Evolutionary conservation across 2,329 filamentous ascomycete genomes (phyloP), one percentile per base, ranked within the genome.

Genomic region (Aureobasidium uvarum): DNA sequence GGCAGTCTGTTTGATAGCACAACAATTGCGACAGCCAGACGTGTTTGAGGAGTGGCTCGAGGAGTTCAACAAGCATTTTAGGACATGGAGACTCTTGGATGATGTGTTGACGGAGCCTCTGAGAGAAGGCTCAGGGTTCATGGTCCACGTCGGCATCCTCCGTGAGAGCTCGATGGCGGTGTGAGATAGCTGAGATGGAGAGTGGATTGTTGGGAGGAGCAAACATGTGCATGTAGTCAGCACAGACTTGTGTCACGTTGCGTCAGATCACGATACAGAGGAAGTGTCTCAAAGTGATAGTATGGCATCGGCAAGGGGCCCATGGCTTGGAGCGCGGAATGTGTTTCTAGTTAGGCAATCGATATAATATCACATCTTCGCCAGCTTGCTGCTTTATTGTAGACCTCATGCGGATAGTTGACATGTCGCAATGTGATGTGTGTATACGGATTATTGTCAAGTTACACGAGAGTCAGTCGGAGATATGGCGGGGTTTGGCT

Each of bases 1-100:
- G 2, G 89, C 90, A 5, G 70, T 96, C 0, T 93, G 90, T 73
- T 77, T 98, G 6, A 83, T 98, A 59, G 94, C 91, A 28, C 94
- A 98, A 79, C 94, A 98, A 77, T 84, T 97, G 56, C 86, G 95
- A 36, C 88, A 91, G 33, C 85, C 90, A 2, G 89, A 93, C 39
- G 91, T 98, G 6, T 95, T 98, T 71, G 88, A 94, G 71, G 79
- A 82, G 16, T 98, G 93, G 91, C 78, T 96, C 56, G 81, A 80
- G 67, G 84, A 85, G 62, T 93, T 96, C 69, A 77, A 85, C 67
- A 74, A 74, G 38, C 74, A 76, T 10, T 98, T 98, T 72, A 81
- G 81, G 13, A 86, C 89, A 8, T 98, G 92, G 91, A 84, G 90
- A 66, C 76, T 96, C 6, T 86, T 87, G 0, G 88, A 92, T 72